Evolutionary conservation across 257 asterid species (phyloP), one percentile per base, ranked within the genome.

Genomic region (Ilex aquifolium): DNA sequence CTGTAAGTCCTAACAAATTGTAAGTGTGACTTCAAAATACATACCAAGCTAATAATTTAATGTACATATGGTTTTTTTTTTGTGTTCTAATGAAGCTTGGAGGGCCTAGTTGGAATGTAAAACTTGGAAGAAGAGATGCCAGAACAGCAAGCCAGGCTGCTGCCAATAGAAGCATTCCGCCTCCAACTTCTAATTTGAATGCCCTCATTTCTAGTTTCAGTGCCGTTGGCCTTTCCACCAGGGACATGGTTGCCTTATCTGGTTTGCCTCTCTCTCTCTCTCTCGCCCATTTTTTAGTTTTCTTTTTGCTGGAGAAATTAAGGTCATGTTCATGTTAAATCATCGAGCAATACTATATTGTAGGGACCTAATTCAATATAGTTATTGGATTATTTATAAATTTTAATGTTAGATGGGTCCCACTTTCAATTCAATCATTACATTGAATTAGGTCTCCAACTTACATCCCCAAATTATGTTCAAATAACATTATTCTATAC

Each of bases 121-220:
- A 83, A 58, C 72, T 91, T 0, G 98, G 98, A 59, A 72, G 98
- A 73, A 71, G 95, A 72, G 98, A 91, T 66, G 86, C 95, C 0
- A 84, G 76, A 59, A 91, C 95, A 5, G 88, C 98, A 13, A 91
- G 95, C 84, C 74, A 63, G 11, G 54, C 83, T 2, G 95, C 95
- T 27, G 96, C 98, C 6, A 86, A 88, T 72, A 83, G 65, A 29
- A 76, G 83, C 75, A 83, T 91, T 66, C 96, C 98, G 54, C 84
- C 87, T n/a, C 98, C 96, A 5, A 86, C 95, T 16, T 74, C 90
- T 8, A 88, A 88, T 57, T 87, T 88, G 36, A 91, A 74, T 52
- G 75, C 77, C 71, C 90, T 91, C 42, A 61, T 82, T 57, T 81
- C 91, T 0, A 69, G 84, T 58, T 88, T 88, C 74, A 80, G 14